Evolutionary conservation across 306 rosid genomes (phyloP).

Genomic region (Castanopsis chinensis): DNA sequence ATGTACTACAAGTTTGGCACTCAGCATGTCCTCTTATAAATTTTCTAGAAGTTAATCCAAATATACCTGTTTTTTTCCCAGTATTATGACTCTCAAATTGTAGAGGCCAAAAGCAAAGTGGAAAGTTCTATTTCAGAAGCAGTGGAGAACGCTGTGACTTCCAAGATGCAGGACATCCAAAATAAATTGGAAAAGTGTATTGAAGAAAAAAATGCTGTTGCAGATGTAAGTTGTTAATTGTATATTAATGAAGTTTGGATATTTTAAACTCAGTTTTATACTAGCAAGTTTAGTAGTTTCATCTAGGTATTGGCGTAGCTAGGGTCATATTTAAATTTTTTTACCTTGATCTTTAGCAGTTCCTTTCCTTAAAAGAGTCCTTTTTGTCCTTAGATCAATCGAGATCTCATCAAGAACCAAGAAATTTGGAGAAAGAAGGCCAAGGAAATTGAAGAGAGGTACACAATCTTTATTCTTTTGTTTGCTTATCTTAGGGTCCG

Average conservation of each 20-base stretch:
- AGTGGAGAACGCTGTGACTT: conserved; percentile 66
- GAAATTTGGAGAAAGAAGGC: conserved; percentile 51
- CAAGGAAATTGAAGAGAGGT: conserved; percentile 84
- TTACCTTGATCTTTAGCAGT: conserved; percentile 8
- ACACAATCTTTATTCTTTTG: conserved; percentile 6
- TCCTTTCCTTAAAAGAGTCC: neutral
- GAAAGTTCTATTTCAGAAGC: conserved; percentile 66
- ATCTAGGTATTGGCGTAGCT: conserved; percentile 1
- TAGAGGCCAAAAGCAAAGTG: conserved; percentile 67
- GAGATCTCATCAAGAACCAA: conserved; percentile 74
- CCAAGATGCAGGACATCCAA: conserved; percentile 69
- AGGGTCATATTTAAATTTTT: neutral
- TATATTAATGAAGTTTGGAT: neutral
- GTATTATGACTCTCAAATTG: conserved; percentile 71
- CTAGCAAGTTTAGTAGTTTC: neutral
- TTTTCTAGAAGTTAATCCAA: conserved; percentile 14
- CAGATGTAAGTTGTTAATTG: conserved; percentile 44
- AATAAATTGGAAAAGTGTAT: conserved; percentile 57
- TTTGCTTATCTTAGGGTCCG: neutral
- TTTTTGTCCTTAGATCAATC: conserved; percentile 52
- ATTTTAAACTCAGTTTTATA: neutral
- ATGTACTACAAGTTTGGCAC: neutral
- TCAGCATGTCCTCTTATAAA: neutral
- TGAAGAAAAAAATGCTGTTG: conserved; percentile 55
- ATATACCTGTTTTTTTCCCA: conserved; percentile 29